Evolutionary conservation across 768 basidiomycete species (phyloP).

Genomic region (Termitomyces sp.): DNA sequence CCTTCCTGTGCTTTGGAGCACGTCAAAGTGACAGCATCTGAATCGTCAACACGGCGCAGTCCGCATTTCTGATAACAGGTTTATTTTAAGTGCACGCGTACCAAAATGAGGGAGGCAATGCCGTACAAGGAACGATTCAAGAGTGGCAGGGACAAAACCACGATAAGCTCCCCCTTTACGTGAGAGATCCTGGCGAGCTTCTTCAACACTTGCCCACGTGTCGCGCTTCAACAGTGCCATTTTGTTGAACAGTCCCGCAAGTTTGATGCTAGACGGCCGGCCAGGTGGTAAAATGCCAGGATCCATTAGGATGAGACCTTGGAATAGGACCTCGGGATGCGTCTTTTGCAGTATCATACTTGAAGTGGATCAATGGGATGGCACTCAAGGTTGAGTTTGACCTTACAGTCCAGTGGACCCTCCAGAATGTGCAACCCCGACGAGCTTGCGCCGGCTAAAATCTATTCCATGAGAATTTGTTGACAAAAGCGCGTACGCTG

Average conservation of each 20-base stretch:
- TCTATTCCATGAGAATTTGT: slow-evolving; percentile 3
- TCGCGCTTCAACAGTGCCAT: slow-evolving; percentile 6
- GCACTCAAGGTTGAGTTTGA: neutral
- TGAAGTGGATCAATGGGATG: neutral
- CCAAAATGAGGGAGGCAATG: neutral
- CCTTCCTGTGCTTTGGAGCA: slow-evolving; percentile 3
- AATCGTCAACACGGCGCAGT: neutral
- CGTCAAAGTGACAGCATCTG: slow-evolving; percentile 1
- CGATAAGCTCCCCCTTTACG: slow-evolving; percentile 9
- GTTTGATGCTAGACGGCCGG: neutral
- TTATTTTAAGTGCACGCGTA: too few relatives aligned
- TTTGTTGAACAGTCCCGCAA: slow-evolving; percentile 1
- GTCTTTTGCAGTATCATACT: slow-evolving; percentile 2
- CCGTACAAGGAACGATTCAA: slow-evolving; percentile 7
- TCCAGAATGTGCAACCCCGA: slow-evolving; percentile 6
- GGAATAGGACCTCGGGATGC: slow-evolving; percentile 1
- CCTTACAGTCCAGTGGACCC: slow-evolving; percentile 8
- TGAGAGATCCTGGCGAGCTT: slow-evolving; percentile 7
- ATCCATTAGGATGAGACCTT: slow-evolving; percentile 3
- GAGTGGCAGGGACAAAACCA: neutral
- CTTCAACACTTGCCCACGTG: slow-evolving; percentile 1
- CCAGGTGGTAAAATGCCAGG: slow-evolving; percentile 5
- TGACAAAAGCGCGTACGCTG: slow-evolving; percentile 3
- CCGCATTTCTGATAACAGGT: neutral
- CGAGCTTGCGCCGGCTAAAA: slow-evolving; percentile 2